Percentiles rank a stretch among this genome's conserved stretches.
Evolutionary conservation across 2,329 filamentous ascomycete genomes (phyloP).

Genomic region (Furcasterigmium furcatum): DNA sequence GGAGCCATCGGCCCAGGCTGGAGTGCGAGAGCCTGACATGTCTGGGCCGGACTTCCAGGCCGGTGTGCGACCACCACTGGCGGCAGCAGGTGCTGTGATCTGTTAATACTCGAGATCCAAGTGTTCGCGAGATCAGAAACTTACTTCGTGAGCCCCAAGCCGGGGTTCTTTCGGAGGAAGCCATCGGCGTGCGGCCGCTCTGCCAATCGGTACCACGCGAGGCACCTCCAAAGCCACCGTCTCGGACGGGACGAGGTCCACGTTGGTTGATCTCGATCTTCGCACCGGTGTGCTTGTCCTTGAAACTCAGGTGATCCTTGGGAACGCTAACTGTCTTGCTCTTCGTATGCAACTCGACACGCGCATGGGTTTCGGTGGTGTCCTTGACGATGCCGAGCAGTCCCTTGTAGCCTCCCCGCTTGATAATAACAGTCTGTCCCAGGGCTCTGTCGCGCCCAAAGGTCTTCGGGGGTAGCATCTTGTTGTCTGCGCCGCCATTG

Average conservation of each 20-base stretch:
- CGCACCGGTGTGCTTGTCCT: slow-evolving; percentile 77
- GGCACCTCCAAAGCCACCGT: slow-evolving; percentile 40
- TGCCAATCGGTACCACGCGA: slow-evolving; percentile 55
- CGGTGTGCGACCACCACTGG: slow-evolving; percentile 53
- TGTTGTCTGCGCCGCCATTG: slow-evolving; percentile 44
- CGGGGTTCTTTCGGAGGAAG: slow-evolving; percentile 67
- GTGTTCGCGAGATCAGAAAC: slow-evolving; percentile 23
- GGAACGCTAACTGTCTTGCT: slow-evolving; percentile 84
- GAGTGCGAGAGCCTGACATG: slow-evolving; percentile 59
- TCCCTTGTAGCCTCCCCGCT: slow-evolving; percentile 86
- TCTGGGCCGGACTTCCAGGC: slow-evolving; percentile 54
- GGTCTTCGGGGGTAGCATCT: slow-evolving; percentile 67
- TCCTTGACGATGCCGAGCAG: slow-evolving; percentile 94
- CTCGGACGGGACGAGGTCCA: slow-evolving; percentile 36
- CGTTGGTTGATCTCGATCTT: slow-evolving; percentile 67
- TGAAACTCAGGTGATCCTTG: slow-evolving; percentile 79
- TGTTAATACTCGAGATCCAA: slow-evolving; percentile 18
- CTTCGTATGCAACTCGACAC: slow-evolving; percentile 92
- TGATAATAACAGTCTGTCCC: slow-evolving; percentile 87
- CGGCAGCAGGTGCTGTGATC: slow-evolving; percentile 47
- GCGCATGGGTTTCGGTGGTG: slow-evolving; percentile 78
- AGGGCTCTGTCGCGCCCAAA: slow-evolving; percentile 81
- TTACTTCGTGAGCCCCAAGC: slow-evolving; percentile 72
- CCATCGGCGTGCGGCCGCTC: slow-evolving; percentile 66
- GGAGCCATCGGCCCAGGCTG: slow-evolving; percentile 68